Percentiles rank a stretch among this genome's conserved stretches.
Conservation (phyloP, 2,329 filamentous ascomycete genomes). For the Trichophyton simii region DNA sequence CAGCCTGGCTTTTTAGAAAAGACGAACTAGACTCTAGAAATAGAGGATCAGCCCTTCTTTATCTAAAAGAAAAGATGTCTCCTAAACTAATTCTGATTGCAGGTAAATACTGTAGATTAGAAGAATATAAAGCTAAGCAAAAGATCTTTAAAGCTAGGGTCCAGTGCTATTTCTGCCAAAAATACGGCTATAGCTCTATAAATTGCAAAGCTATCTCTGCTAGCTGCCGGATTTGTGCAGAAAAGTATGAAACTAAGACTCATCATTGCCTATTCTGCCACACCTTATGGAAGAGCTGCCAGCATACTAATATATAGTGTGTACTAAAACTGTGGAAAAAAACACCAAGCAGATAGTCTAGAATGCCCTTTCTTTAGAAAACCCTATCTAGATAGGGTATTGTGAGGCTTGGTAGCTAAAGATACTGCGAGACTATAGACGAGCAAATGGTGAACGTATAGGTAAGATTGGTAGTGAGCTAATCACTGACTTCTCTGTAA, state of each 20-base stretch:
- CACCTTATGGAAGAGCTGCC: too few species aligned
- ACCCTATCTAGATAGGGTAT: too few species aligned
- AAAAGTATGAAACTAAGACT: not conserved
- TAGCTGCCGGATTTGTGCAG: not conserved
- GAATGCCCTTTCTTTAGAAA: too few species aligned
- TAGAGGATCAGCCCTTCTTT: not conserved
- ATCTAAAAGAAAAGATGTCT: not conserved
- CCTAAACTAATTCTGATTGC: not conserved
- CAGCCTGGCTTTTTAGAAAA: not conserved
- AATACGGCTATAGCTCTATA: not conserved
- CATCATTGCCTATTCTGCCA: too few species aligned
- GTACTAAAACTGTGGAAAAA: too few species aligned
- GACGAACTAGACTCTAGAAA: not conserved
- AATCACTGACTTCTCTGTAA: too few species aligned
- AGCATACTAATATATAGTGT: not conserved
- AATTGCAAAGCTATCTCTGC: not conserved
- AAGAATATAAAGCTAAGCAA: not conserved
- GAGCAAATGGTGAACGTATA: too few species aligned
- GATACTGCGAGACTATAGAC: too few species aligned
- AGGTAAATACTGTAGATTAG: not conserved
- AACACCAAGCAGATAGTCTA: too few species aligned
- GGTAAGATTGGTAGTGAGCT: too few species aligned
- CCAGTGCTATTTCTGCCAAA: not conserved
- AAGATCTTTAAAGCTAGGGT: not conserved
- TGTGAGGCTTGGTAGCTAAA: too few species aligned